A percentile compares a stretch with the other conserved stretches of the same genome.
Evolutionary conservation across 1,139 yeast genomes (phyloP).

Genomic region (Komagataea norvegica): DNA sequence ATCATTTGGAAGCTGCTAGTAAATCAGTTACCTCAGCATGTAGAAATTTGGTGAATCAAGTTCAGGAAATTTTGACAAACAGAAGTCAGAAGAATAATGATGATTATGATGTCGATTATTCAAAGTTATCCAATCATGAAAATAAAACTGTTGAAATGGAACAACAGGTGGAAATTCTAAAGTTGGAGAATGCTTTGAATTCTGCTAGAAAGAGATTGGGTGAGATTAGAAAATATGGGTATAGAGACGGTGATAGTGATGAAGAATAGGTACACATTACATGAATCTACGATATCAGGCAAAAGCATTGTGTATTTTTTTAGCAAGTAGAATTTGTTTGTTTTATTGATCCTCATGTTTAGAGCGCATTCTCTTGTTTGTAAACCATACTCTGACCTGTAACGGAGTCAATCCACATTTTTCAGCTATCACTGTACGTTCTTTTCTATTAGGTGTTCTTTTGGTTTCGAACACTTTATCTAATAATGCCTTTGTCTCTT

Average conservation of each 20-base stretch:
- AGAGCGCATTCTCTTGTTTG: slow-evolving; percentile 32
- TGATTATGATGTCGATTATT: slow-evolving; percentile 55
- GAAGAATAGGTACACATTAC: slow-evolving; percentile 20
- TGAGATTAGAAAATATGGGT: slow-evolving; percentile 65
- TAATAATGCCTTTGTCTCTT: slow-evolving; percentile 13
- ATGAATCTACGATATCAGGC: too few species aligned
- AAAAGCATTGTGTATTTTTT: too few species aligned
- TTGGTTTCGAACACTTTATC: slow-evolving; percentile 18
- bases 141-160: slow-evolving; percentile 89
- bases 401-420: slow-evolving; percentile 29
- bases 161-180: slow-evolving; percentile 86
- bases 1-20: slow-evolving; percentile 64
- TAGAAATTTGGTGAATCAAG: slow-evolving; percentile 63
- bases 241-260: slow-evolving; percentile 26
- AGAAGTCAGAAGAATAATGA: slow-evolving; percentile 29
- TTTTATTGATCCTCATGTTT: too few species aligned
- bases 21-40: slow-evolving; percentile 72
- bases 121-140: slow-evolving; percentile 69
- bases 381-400: slow-evolving; percentile 36
- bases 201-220: slow-evolving; percentile 79
- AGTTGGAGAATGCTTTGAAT: slow-evolving; percentile 67
- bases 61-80: slow-evolving; percentile 52
- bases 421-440: slow-evolving; percentile 31
- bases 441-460: slow-evolving; percentile 29
- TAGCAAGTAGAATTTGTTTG: too few species aligned